phyloP scores from a whole-genome alignment of 176 grass and related monocot genomes.

The Luzula sylvatica region DNA sequence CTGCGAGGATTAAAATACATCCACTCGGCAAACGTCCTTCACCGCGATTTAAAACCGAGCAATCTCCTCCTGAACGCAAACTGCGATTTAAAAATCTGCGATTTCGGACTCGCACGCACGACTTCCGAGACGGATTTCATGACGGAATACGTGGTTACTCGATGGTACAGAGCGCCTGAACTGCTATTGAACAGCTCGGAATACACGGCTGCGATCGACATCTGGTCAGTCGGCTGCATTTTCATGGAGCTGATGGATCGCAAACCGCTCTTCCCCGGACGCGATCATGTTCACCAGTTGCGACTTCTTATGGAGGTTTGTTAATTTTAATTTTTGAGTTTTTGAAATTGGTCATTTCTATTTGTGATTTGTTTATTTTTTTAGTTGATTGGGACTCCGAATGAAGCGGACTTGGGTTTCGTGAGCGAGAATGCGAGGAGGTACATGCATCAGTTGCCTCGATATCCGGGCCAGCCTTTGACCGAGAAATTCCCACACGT shows the following conservation, averaged over 20 bases:
- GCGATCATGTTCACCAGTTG: slow-evolving; percentile 97
- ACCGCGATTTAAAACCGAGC: slow-evolving; percentile 97
- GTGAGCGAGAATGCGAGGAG: slow-evolving; percentile 98
- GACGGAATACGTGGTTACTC: slow-evolving; percentile 99
- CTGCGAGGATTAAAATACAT: slow-evolving; percentile 98
- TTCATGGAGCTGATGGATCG: slow-evolving; percentile 99
- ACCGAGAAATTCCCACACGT: slow-evolving; percentile 91
- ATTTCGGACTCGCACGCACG: slow-evolving; percentile 98
- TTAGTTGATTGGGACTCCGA: slow-evolving; percentile 91
- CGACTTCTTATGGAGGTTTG: slow-evolving; percentile 88
- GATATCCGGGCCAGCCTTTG: slow-evolving; percentile 64
- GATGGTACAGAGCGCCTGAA: slow-evolving; percentile 96
- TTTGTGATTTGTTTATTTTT: slow-evolving; percentile 1
- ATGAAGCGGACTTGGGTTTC: slow-evolving; percentile 78
- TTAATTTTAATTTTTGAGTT: not conserved
- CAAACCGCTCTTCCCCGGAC: slow-evolving; percentile 88
- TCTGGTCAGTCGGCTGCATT: slow-evolving; percentile 98
- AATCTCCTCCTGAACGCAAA: slow-evolving; percentile 99
- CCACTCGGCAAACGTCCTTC: slow-evolving; percentile 98
- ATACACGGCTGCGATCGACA: slow-evolving; percentile 96
- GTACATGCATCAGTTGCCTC: slow-evolving; percentile 78
- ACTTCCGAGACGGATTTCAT: slow-evolving; percentile 99
- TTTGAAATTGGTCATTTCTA: not conserved
- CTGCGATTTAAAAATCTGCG: slow-evolving; percentile 97
- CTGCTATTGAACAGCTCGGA: slow-evolving; percentile 92